Evolutionary conservation across 2,329 filamentous ascomycete species (phyloP).

Genomic region (Talaromyces funiculosus): DNA sequence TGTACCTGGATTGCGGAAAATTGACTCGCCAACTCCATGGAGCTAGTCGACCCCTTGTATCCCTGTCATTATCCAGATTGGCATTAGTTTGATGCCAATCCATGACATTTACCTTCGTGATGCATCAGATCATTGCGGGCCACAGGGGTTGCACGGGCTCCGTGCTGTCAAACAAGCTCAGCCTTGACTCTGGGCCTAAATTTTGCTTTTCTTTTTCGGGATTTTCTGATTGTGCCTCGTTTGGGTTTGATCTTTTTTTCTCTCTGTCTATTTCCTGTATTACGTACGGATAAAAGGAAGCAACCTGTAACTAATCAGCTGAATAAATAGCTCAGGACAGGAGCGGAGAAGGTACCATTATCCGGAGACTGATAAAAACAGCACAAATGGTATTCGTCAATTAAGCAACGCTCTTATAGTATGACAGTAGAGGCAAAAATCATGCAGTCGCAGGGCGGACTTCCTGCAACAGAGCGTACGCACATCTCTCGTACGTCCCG

Average conservation of each 20-base stretch:
- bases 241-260: not conserved
- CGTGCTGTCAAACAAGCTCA: not conserved
- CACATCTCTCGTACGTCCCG: not conserved
- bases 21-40: not conserved
- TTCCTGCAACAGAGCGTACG: not conserved
- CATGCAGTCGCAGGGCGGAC: not conserved
- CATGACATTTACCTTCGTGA: constrained; percentile 1
- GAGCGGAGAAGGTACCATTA: not conserved
- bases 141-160: constrained; percentile 9
- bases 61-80: constrained; percentile 5
- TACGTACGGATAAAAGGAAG: not conserved
- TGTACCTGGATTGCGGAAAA: not conserved
- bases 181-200: not conserved
- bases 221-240: not conserved
- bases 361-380: not conserved
- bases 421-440: not conserved
- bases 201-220: not conserved
- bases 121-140: constrained; percentile 9
- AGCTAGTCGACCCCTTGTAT: not conserved
- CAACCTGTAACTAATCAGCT: not conserved
- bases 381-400: not conserved
- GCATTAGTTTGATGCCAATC: not conserved
- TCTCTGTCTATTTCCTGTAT: not conserved
- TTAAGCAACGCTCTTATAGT: not conserved
- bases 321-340: not conserved